phyloP scores from a whole-genome alignment of 495 filamentous ascomycete genomes.

The Aspergillus kassunensis region DNA sequence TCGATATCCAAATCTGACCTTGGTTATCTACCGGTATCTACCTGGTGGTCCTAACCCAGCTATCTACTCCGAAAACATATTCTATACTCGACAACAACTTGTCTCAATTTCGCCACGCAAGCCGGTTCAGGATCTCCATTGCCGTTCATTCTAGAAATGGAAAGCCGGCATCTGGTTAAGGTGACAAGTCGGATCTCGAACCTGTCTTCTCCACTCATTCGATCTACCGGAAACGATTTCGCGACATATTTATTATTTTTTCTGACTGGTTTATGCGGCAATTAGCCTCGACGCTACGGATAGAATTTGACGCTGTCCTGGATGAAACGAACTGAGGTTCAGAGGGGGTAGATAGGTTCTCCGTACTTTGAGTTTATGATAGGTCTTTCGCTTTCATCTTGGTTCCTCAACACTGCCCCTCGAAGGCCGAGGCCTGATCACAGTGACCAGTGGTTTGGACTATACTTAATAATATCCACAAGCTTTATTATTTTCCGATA shows the following conservation, averaged over 20 bases:
- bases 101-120: neutral
- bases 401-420: neutral
- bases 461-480: constrained; percentile 4
- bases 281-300: neutral
- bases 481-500: constrained; percentile 8
- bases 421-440: neutral
- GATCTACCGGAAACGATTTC: constrained; percentile 25
- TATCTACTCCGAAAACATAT: neutral
- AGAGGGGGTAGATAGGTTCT: too few relatives aligned
- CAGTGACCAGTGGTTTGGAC: neutral
- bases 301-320: too few relatives aligned
- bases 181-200: constrained; percentile 15
- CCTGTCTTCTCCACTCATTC: constrained; percentile 17
- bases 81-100: too few relatives aligned
- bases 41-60: too few relatives aligned
- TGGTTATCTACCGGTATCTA: too few relatives aligned
- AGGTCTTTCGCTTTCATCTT: constrained; percentile 11
- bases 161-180: neutral
- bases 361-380: constrained; percentile 1
- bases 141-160: neutral
- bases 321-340: neutral
- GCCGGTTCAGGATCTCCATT: neutral
- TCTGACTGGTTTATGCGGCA: constrained; percentile 4
- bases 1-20: too few relatives aligned
- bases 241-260: constrained; percentile 12